A percentile compares a stretch with the other conserved stretches of the same genome.
Evolutionary conservation across 2,329 filamentous ascomycete genomes (phyloP).

Genomic region (Beauveria pseudobassiana): DNA sequence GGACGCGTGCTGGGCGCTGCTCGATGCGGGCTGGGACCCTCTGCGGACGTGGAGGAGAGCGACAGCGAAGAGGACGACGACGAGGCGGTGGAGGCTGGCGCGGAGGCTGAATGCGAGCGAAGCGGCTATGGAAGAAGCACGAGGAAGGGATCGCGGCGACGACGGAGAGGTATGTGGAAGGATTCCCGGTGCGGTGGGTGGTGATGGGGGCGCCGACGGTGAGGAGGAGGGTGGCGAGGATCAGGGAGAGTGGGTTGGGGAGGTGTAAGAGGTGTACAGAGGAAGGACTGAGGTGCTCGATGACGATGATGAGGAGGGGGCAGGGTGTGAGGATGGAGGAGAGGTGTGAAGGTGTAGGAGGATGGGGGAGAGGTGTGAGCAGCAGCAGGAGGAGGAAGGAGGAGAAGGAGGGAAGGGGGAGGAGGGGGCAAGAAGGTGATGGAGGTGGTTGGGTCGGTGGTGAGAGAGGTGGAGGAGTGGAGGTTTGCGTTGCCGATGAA

Average conservation of each 20-base stretch:
- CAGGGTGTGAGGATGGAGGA: background rate
- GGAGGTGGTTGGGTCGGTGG: background rate
- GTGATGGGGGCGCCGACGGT: conserved; percentile 14
- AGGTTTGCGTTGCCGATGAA: background rate
- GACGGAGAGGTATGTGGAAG: conserved; percentile 21
- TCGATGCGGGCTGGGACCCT: background rate
- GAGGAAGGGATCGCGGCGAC: background rate
- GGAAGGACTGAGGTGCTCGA: conserved; percentile 19
- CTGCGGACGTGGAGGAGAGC: background rate
- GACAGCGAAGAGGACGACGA: background rate
- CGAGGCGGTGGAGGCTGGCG: background rate
- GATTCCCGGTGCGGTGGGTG: conserved; percentile 18
- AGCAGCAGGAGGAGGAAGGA: background rate
- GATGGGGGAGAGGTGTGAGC: background rate
- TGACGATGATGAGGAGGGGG: background rate
- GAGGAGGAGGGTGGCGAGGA: background rate
- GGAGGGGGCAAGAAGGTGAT: background rate
- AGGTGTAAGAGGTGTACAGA: conserved; percentile 20
- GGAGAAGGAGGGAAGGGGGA: background rate
- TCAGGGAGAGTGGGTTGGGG: background rate
- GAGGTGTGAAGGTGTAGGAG: background rate
- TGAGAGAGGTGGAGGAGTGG: background rate
- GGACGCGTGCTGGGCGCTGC: background rate
- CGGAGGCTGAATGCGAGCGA: conserved; percentile 13
- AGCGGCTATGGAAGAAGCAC: conserved; percentile 11